Evolutionary conservation across 192 early-diverging fungal species (phyloP).

Genomic region (Geranomyces michiganensis): DNA sequence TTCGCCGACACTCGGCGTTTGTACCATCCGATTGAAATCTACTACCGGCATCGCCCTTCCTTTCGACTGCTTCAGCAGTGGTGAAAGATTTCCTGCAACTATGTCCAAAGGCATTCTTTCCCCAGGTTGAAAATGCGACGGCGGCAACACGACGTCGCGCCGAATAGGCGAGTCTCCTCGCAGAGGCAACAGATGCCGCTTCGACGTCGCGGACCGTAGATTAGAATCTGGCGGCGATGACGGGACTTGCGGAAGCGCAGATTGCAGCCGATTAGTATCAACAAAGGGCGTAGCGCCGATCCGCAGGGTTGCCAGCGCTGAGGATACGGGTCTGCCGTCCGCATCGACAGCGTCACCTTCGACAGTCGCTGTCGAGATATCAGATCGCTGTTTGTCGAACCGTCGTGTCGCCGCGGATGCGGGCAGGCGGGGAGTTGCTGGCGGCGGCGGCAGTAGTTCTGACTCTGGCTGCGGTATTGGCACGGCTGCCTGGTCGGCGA

Average conservation of each 20-base stretch:
- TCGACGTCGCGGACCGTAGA: not conserved
- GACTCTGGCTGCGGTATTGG: not conserved
- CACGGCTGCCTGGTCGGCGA: not conserved
- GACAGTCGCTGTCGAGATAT: not conserved
- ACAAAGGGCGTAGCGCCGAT: not conserved
- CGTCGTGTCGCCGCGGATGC: not conserved
- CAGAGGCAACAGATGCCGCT: too few species aligned
- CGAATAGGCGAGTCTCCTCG: too few species aligned
- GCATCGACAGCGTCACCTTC: not conserved
- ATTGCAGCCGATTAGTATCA: not conserved
- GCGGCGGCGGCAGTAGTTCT: not conserved
- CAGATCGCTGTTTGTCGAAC: not conserved
- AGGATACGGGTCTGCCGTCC: not conserved
- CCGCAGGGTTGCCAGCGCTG: not conserved
- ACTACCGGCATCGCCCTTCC: not conserved
- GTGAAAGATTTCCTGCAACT: too few species aligned
- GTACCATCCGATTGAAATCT: slow-evolving; percentile 16
- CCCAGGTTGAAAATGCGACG: too few species aligned
- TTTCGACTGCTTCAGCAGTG: not conserved
- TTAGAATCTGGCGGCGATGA: not conserved
- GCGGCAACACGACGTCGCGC: too few species aligned
- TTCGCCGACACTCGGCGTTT: not conserved
- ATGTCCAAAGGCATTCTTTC: too few species aligned
- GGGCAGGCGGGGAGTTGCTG: not conserved
- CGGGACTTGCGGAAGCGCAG: not conserved